These are phyloP conservation scores for Elsinoe batatas DNA, from an alignment of 2,329 filamentous ascomycete genomes.

Conservation along the genomic window DNA sequence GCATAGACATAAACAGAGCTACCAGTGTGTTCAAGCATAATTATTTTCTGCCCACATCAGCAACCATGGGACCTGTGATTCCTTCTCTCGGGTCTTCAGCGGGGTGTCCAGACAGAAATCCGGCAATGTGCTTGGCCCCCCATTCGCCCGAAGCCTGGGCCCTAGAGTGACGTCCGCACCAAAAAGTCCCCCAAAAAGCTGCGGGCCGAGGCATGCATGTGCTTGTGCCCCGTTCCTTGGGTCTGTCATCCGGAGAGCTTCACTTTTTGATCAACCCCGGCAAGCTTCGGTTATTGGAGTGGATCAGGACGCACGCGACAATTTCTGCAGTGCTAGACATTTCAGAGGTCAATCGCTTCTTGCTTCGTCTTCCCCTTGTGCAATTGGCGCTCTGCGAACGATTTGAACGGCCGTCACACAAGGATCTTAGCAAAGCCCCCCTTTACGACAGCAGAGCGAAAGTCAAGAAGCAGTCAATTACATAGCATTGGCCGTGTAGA, in stretches of 20 bases:
- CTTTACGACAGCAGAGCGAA: background rate
- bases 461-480: background rate
- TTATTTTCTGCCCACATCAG: too few relatives aligned
- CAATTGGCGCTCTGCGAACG: background rate
- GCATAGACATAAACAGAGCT: background rate
- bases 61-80: too few relatives aligned
- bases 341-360: background rate
- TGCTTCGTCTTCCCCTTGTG: background rate
- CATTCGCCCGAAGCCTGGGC: background rate
- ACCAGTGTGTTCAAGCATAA: too few relatives aligned
- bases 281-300: slow-evolving; percentile 10
- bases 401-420: background rate
- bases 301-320: background rate
- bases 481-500: background rate
- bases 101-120: too few relatives aligned
- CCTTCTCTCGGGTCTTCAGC: too few relatives aligned
- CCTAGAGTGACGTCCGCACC: background rate
- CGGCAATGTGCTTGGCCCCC: background rate
- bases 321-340: background rate
- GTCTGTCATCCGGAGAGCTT: background rate
- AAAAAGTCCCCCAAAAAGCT: background rate
- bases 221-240: background rate
- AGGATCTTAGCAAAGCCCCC: background rate
- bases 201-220: slow-evolving; percentile 7
- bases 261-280: slow-evolving; percentile 7